Evolutionary conservation across 257 asterid genomes (phyloP).

Genomic region (Leptodermis oblonga): DNA sequence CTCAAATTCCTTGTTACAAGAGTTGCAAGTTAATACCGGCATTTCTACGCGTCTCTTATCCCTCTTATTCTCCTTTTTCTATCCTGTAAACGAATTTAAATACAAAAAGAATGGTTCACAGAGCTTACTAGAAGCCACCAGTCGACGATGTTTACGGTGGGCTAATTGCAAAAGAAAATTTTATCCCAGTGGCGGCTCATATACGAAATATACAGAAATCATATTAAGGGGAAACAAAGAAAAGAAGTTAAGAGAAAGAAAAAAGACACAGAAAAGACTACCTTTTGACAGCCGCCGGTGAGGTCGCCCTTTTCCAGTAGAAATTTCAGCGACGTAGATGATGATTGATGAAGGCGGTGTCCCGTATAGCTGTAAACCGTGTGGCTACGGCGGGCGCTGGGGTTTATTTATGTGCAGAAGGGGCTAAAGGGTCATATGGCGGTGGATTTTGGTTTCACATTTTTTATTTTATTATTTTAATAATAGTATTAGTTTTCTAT

Average conservation of each 20-base stretch:
- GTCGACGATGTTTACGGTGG: too few relatives aligned
- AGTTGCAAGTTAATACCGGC: slow-evolving; percentile 67
- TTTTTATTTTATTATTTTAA: not conserved
- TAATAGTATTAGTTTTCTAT: too few relatives aligned
- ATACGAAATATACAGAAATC: not conserved
- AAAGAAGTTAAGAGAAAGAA: too few relatives aligned
- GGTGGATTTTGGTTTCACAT: not conserved
- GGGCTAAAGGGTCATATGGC: not conserved
- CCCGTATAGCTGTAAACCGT: not conserved
- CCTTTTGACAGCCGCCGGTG: too few relatives aligned
- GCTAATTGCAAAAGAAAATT: not conserved
- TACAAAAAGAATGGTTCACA: not conserved
- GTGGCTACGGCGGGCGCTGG: slow-evolving; percentile 1
- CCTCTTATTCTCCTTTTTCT: not conserved
- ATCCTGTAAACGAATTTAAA: not conserved
- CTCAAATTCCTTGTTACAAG: slow-evolving; percentile 73
- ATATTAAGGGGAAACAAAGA: not conserved
- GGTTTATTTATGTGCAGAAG: not conserved
- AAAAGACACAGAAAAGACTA: too few relatives aligned
- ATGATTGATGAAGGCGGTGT: not conserved
- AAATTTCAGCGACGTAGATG: not conserved
- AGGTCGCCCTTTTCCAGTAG: too few relatives aligned
- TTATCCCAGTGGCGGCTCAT: not conserved
- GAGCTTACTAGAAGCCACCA: not conserved
- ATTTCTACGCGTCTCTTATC: slow-evolving; percentile 16